These are phyloP conservation scores for Solanum pinnatisectum DNA, from an alignment of 257 asterid genomes.

Conservation along the genomic window DNA sequence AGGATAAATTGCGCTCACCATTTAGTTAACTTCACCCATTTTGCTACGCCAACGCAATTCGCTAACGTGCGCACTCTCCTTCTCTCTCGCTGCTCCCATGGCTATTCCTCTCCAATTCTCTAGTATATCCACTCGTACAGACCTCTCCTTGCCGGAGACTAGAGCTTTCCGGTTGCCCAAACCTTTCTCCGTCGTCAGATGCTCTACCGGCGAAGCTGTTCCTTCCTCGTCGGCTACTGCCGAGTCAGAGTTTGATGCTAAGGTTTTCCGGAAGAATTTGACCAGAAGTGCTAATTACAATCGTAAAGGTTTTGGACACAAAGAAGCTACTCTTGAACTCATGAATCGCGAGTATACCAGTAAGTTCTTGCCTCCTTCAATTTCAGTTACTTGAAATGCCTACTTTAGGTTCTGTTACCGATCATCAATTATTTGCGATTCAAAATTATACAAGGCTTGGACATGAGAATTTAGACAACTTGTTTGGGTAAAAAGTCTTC, in stretches of 20 bases:
- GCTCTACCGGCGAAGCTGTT: conserved; percentile 51
- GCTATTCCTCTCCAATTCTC: conserved; percentile 73
- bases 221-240: conserved; percentile 27
- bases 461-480: not conserved
- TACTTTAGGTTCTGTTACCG: not conserved
- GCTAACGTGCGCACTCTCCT: conserved; percentile 23
- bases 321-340: conserved; percentile 61
- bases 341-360: conserved; percentile 83
- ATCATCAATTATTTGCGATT: not conserved
- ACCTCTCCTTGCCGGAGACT: conserved; percentile 53
- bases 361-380: conserved; percentile 14
- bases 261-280: conserved; percentile 75
- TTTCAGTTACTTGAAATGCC: not conserved
- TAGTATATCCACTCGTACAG: conserved; percentile 33
- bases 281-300: conserved; percentile 85
- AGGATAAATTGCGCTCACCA: not conserved
- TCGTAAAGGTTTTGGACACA: conserved; percentile 85
- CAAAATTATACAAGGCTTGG: not conserved
- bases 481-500: not conserved
- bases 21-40: not conserved
- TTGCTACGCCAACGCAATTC: not conserved
- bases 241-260: conserved; percentile 62
- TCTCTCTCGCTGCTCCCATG: conserved; percentile 18
- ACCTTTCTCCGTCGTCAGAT: conserved; percentile 48
- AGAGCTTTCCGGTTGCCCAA: conserved; percentile 30